Percentiles rank a stretch among this genome's conserved stretches.
These are phyloP conservation scores for Murraya koenigii DNA, from an alignment of 345 rosid species.

Conservation along the genomic window DNA sequence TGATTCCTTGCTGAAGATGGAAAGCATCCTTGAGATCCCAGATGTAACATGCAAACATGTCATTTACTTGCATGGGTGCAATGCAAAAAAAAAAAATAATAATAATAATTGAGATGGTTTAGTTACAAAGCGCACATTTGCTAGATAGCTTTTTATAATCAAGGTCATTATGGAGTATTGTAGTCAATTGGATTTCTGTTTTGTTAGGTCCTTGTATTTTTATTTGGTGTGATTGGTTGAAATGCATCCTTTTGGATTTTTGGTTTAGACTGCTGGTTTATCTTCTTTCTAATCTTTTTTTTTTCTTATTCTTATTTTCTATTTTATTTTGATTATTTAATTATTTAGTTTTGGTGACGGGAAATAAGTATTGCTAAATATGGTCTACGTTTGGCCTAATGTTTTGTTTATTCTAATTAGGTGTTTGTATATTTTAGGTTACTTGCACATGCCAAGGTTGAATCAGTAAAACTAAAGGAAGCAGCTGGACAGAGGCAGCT, in stretches of 20 bases:
- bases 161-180: not conserved
- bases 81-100: not conserved
- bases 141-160: not conserved
- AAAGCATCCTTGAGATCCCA: not conserved
- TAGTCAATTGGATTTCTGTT: not conserved
- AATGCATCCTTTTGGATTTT: not conserved
- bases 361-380: not conserved
- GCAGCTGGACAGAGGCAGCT: slow-evolving; percentile 84
- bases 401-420: not conserved
- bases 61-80: too few species aligned
- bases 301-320: too few species aligned
- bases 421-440: slow-evolving; percentile 50
- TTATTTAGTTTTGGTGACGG: not conserved
- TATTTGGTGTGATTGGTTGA: not conserved
- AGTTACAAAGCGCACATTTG: not conserved
- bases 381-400: not conserved
- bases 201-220: not conserved
- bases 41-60: too few species aligned
- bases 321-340: too few species aligned
- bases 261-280: not conserved
- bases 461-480: slow-evolving; percentile 86
- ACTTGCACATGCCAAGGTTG: slow-evolving; percentile 98
- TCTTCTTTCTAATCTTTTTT: not conserved
- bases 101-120: not conserved
- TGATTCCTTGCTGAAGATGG: not conserved